A percentile compares a stretch with the other conserved stretches of the same genome.
Conservation (phyloP, 2,329 filamentous ascomycete species). For the Polychaeton citri region DNA sequence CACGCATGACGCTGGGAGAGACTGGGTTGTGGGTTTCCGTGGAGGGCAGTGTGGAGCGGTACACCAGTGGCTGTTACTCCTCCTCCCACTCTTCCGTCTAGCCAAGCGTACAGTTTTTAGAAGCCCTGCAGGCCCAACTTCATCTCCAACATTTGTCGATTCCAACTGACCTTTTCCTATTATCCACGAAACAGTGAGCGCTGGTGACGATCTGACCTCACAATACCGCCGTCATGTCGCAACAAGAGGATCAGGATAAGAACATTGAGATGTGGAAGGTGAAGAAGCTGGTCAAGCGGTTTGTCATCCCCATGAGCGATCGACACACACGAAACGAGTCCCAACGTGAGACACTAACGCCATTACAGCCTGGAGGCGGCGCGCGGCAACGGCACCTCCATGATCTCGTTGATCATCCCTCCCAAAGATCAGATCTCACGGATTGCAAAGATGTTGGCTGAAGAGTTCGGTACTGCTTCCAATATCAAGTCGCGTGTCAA, state of each 20-base stretch:
- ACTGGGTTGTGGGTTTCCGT: too few relatives aligned
- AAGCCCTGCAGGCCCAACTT: too few relatives aligned
- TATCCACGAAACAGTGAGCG: slow-evolving; percentile 7
- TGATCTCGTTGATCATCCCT: slow-evolving; percentile 99
- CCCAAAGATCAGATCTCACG: slow-evolving; percentile 97
- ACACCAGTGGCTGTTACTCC: too few relatives aligned
- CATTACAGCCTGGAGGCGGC: slow-evolving; percentile 61
- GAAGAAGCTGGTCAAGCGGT: slow-evolving; percentile 96
- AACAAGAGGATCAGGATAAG: slow-evolving; percentile 92
- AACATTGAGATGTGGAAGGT: slow-evolving; percentile 95
- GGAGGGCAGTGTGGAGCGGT: too few relatives aligned
- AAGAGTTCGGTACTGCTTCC: slow-evolving; percentile 77
- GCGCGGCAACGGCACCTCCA: slow-evolving; percentile 95
- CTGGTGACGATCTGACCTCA: not conserved
- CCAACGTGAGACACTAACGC: too few relatives aligned
- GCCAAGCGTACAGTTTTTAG: too few relatives aligned
- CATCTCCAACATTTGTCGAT: too few relatives aligned
- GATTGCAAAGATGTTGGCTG: slow-evolving; percentile 98
- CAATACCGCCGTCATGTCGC: slow-evolving; percentile 56
- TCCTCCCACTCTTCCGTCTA: too few relatives aligned
- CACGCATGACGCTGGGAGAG: too few relatives aligned
- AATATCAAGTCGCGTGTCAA: slow-evolving; percentile 99
- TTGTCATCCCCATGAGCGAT: not conserved
- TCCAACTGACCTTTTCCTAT: too few relatives aligned
- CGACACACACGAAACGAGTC: too few relatives aligned